phyloP scores from a whole-genome alignment of 345 rosid genomes.

The Murraya paniculata region DNA sequence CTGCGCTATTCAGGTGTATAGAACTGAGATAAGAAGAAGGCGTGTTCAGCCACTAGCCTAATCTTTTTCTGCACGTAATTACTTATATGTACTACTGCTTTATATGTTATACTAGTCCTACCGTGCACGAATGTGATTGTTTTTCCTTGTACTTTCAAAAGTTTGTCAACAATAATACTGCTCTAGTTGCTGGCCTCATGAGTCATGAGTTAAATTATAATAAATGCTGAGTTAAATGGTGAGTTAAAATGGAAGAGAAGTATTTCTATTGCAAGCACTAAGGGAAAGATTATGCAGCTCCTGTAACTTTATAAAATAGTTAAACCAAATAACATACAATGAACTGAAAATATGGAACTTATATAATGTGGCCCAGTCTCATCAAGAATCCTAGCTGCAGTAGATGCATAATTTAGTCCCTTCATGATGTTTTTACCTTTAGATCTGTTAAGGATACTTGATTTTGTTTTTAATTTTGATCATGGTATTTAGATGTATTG shows the following conservation, averaged over 20 bases:
- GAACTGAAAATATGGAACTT: background rate
- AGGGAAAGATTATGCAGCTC: too few relatives aligned
- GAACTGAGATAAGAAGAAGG: too few relatives aligned
- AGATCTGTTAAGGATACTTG: too few relatives aligned
- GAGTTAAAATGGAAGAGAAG: background rate
- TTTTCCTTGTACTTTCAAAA: background rate
- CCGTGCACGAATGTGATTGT: background rate
- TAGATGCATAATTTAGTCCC: constrained; percentile 42
- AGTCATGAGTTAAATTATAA: background rate
- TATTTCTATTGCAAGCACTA: too few relatives aligned
- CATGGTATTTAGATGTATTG: too few relatives aligned
- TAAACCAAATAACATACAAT: too few relatives aligned
- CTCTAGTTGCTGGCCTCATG: background rate
- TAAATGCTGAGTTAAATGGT: too few relatives aligned
- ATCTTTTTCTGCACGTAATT: background rate
- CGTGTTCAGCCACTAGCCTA: too few relatives aligned
- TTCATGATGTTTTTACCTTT: constrained; percentile 18
- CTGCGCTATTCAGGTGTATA: background rate
- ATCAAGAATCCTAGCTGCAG: constrained; percentile 41
- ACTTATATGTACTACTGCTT: too few relatives aligned
- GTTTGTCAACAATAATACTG: too few relatives aligned
- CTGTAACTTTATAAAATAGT: too few relatives aligned
- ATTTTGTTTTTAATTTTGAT: too few relatives aligned
- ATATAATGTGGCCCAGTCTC: constrained; percentile 30
- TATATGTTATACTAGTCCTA: background rate